A percentile compares a stretch with the other conserved stretches of the same genome.
Conservation (phyloP, 345 rosid species). For the Erodium maritimum region DNA sequence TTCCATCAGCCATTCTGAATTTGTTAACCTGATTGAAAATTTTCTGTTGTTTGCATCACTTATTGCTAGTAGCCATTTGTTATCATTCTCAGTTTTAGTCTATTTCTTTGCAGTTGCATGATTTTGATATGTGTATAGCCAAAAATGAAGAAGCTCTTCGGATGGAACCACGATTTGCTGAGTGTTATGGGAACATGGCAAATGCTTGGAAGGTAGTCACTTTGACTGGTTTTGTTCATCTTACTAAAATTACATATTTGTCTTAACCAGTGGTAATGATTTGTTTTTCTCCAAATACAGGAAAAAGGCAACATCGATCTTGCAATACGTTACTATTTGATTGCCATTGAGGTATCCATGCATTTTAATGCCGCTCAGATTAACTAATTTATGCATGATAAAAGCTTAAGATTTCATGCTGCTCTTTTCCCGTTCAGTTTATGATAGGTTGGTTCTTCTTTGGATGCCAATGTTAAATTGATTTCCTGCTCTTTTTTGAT, state of each 20-base stretch:
- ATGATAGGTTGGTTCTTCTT: too few relatives aligned
- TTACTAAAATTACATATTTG: neutral
- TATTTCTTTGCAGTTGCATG: constrained; percentile 45
- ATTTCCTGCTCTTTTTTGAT: too few relatives aligned
- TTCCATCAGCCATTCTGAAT: too few relatives aligned
- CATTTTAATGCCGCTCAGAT: neutral
- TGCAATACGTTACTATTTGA: constrained; percentile 78
- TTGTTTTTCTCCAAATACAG: constrained; percentile 25
- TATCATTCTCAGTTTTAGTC: neutral
- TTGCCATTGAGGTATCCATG: constrained; percentile 87
- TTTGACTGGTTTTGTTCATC: neutral
- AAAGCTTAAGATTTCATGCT: too few relatives aligned
- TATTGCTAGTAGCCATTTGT: neutral
- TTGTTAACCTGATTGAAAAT: neutral
- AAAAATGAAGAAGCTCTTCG: constrained; percentile 95
- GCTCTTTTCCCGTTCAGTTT: too few relatives aligned
- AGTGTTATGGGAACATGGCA: constrained; percentile 99
- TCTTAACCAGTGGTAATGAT: neutral
- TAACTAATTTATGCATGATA: too few relatives aligned
- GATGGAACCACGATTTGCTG: constrained; percentile 85
- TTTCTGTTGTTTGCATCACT: neutral
- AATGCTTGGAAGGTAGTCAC: constrained; percentile 89
- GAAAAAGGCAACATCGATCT: constrained; percentile 90
- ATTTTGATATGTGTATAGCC: constrained; percentile 90
- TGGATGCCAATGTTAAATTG: too few relatives aligned